A percentile compares a stretch with the other conserved stretches of the same genome.
These are phyloP conservation scores for Glaciozyma martinii DNA, from an alignment of 768 basidiomycete species.

Conservation along the genomic window DNA sequence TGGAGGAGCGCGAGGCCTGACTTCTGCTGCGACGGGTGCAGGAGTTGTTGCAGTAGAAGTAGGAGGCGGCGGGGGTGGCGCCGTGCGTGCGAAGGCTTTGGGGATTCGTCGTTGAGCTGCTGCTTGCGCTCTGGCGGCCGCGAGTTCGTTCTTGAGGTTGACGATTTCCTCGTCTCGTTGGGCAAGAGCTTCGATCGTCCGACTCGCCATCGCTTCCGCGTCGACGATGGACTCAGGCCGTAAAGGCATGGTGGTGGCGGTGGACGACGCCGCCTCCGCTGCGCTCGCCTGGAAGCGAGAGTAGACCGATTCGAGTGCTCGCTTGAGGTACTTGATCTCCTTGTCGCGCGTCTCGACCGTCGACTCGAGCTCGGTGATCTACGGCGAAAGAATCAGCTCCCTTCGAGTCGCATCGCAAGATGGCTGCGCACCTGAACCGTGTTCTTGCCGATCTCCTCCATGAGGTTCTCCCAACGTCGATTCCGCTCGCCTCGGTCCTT, in stretches of 20 bases:
- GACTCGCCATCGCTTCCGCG: slow-evolving; percentile 54
- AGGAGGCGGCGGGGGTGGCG: slow-evolving; percentile 37
- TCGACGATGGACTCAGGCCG: slow-evolving; percentile 35
- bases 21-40: slow-evolving; percentile 36
- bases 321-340: slow-evolving; percentile 65
- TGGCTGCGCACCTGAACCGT: slow-evolving; percentile 53
- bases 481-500: slow-evolving; percentile 55
- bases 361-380: slow-evolving; percentile 47
- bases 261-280: neutral
- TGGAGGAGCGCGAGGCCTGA: slow-evolving; percentile 38
- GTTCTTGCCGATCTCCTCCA: slow-evolving; percentile 62
- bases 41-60: slow-evolving; percentile 1
- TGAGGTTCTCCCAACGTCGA: slow-evolving; percentile 61
- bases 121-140: slow-evolving; percentile 35
- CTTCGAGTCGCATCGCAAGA: neutral
- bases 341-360: slow-evolving; percentile 54
- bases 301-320: slow-evolving; percentile 79
- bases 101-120: slow-evolving; percentile 45
- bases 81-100: slow-evolving; percentile 46
- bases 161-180: slow-evolving; percentile 61
- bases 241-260: slow-evolving; percentile 33
- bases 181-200: slow-evolving; percentile 58
- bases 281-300: slow-evolving; percentile 58
- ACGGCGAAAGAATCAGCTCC: neutral
- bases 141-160: slow-evolving; percentile 41